phyloP scores from a whole-genome alignment of 768 basidiomycete genomes.

The Strobilomyces dryophilus region DNA sequence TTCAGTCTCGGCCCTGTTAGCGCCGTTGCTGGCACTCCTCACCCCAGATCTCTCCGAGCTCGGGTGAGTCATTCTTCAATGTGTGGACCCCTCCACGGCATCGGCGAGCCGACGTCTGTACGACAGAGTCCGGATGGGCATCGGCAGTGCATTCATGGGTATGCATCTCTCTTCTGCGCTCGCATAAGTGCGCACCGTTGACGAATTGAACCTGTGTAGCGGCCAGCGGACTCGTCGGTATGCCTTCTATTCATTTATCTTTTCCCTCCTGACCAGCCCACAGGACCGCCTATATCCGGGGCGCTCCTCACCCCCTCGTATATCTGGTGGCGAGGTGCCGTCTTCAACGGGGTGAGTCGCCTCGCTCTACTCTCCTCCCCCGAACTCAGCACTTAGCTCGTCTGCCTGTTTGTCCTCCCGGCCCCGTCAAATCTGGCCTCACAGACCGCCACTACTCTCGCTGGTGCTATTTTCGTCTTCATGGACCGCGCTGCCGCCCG shows the following conservation, averaged over 20 bases:
- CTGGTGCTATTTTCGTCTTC: no score
- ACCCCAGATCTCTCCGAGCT: conserved; percentile 49
- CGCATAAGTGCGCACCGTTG: background rate
- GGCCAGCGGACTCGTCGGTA: conserved; percentile 21
- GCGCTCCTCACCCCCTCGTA: conserved; percentile 48
- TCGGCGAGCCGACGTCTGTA: background rate
- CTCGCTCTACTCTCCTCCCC: background rate
- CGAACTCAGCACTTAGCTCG: background rate
- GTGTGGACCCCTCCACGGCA: no score
- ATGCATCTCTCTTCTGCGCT: background rate
- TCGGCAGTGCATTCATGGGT: conserved; percentile 48
- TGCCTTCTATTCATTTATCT: background rate
- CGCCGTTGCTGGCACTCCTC: conserved; percentile 42
- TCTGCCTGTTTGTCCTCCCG: background rate
- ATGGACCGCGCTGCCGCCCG: no score
- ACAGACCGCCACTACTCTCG: no score
- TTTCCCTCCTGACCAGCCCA: background rate
- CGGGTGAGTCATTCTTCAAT: conserved; percentile 31
- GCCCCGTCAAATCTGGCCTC: no score
- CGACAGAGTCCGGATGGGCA: conserved; percentile 41
- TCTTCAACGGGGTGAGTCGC: conserved; percentile 45
- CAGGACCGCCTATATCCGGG: conserved; percentile 55
- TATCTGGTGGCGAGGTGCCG: conserved; percentile 55
- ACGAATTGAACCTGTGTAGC: conserved; percentile 7
- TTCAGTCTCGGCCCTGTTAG: conserved; percentile 37